These are phyloP conservation scores for Flaveria floridana DNA, from an alignment of 140 eudicot genomes.

Conservation along the genomic window DNA sequence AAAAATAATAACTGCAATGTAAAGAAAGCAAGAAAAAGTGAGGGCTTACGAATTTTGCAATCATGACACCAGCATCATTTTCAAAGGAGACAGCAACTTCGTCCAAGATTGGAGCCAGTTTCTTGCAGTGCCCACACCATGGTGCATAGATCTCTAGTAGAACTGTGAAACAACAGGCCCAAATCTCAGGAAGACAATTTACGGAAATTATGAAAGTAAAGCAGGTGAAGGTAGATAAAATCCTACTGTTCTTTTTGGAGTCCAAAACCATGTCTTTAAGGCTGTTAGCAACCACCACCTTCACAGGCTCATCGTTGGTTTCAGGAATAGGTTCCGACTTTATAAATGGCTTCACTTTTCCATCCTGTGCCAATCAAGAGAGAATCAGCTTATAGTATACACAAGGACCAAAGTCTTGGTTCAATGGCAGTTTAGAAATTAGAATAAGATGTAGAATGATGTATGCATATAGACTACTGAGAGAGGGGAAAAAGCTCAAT, in stretches of 20 bases:
- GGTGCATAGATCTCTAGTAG: slow-evolving; percentile 81
- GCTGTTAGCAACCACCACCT: slow-evolving; percentile 77
- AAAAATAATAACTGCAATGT: neutral
- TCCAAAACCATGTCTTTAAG: slow-evolving; percentile 67
- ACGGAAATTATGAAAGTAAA: neutral
- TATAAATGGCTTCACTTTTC: slow-evolving; percentile 52
- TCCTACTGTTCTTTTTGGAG: slow-evolving; percentile 71
- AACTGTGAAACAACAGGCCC: too few relatives aligned
- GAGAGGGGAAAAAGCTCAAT: neutral
- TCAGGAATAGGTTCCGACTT: slow-evolving; percentile 78
- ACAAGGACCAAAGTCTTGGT: neutral
- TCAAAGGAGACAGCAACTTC: slow-evolving; percentile 68
- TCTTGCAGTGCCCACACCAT: slow-evolving; percentile 83
- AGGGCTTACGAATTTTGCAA: slow-evolving; percentile 61
- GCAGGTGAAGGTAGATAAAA: neutral
- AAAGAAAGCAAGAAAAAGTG: neutral
- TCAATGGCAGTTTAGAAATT: neutral
- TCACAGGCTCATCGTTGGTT: slow-evolving; percentile 79
- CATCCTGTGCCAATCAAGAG: slow-evolving; percentile 47
- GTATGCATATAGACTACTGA: too few relatives aligned
- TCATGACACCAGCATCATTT: slow-evolving; percentile 57
- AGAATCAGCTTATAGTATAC: neutral
- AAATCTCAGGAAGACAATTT: too few relatives aligned
- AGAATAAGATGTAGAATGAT: too few relatives aligned
- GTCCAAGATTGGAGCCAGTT: slow-evolving; percentile 68